Base-by-base conservation (phyloP, 2,329 filamentous ascomycete genomes). In the Shiraia bambusicola region DNA sequence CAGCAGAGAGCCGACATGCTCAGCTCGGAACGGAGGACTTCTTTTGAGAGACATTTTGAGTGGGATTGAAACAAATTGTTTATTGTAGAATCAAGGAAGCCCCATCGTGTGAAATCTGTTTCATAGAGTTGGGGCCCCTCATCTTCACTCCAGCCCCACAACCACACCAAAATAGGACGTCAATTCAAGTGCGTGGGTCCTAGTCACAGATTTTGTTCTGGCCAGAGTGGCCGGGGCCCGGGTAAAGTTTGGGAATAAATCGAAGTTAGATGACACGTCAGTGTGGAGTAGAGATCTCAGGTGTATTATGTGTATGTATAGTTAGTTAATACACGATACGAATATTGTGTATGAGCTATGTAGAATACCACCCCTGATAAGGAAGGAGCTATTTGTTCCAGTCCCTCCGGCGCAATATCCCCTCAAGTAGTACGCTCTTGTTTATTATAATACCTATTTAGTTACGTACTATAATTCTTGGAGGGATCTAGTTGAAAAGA, bases 1-100 rank as follows among this genome's bases (percentile, higher is more conserved):
- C 43, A 88, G 78, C 24, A 88, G 74, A 11, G 84, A 87, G 35
- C 85, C 85, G 47, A 87, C 77, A 52, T 88, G 85, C 69, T 88
- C 85, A 45, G 84, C 83, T 61, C 86, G 78, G 69, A 86, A 88
- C 35, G 82, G 84, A 29, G 81, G 79, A 50, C 49, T 63, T 59
- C 61, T 59, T 48, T 66, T 66, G 28, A 55, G 54, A 28, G 61
- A 54, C 63, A 55, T 55, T 25, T 54, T 70, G 66, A 48, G 69
- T 69, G 37, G 19, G 35, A 31, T 34, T 42, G 16, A 22, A 22
- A 22, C n/a, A n/a, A n/a, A n/a, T n/a, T 40, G 33, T 16, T 15
- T 36, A 28, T 43, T 27, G 26, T 40, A 14, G 28, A 12, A 11
- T 31, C 25, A 17, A 51, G 37, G 38, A 34, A 42, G 28, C n/a